phyloP scores from a whole-genome alignment of 2,329 filamentous ascomycete species.

The Stemphylium beticola region DNA sequence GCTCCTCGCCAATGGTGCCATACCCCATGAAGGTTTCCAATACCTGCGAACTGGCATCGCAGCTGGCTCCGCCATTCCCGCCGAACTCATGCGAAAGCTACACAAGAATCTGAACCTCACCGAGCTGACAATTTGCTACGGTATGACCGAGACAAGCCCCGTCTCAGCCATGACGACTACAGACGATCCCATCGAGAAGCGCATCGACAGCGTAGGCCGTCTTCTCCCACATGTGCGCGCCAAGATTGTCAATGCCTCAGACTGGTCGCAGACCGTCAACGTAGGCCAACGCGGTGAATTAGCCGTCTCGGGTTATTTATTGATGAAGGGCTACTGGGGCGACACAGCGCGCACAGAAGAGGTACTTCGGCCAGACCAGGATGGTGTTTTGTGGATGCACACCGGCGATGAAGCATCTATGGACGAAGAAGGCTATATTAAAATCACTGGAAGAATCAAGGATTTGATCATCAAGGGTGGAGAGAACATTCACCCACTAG shows the following conservation, averaged over 20 bases:
- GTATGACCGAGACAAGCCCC: constrained; percentile 89
- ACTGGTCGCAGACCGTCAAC: constrained; percentile 66
- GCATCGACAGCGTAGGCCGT: constrained; percentile 78
- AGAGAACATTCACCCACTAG: constrained; percentile 94
- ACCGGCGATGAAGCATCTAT: constrained; percentile 91
- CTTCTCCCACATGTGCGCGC: constrained; percentile 80
- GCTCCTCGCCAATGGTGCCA: constrained; percentile 64
- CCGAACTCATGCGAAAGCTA: constrained; percentile 77
- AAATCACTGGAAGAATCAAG: constrained; percentile 90
- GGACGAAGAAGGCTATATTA: constrained; percentile 81
- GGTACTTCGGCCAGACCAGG: constrained; percentile 65
- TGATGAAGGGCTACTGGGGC: constrained; percentile 92
- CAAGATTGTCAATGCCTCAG: constrained; percentile 75
- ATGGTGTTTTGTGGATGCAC: constrained; percentile 78
- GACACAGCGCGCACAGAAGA: constrained; percentile 72
- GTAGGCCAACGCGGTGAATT: constrained; percentile 78
- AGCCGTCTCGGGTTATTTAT: constrained; percentile 80
- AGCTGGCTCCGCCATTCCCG: constrained; percentile 84
- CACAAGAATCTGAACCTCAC: constrained; percentile 76
- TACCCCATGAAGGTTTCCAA: constrained; percentile 60
- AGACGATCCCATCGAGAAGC: constrained; percentile 72
- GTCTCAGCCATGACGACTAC: constrained; percentile 81
- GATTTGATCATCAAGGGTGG: constrained; percentile 94
- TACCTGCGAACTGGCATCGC: constrained; percentile 87
- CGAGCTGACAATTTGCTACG: constrained; percentile 92